Evolutionary conservation across 2,329 filamentous ascomycete genomes (phyloP).

Genomic region (Zymoseptoria crescenta): DNA sequence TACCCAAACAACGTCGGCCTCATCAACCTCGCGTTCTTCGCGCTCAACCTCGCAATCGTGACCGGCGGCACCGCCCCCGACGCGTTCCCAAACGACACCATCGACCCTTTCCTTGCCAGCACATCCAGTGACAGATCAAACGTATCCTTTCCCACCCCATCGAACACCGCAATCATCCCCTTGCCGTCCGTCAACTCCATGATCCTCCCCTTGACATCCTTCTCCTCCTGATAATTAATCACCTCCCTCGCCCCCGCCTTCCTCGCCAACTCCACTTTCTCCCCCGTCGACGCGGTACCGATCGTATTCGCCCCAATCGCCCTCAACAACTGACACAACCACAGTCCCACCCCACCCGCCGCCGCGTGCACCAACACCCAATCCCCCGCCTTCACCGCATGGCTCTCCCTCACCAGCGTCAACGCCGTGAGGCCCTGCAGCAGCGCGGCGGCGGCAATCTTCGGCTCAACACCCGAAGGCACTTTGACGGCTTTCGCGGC

Average conservation of each 20-base stretch:
- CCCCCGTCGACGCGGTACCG: conserved; percentile 64
- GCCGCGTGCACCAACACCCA: conserved; percentile 81
- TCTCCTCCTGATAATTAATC: conserved; percentile 58
- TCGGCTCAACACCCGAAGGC: conserved; percentile 53
- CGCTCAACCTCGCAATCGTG: conserved; percentile 50
- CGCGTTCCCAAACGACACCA: conserved; percentile 77
- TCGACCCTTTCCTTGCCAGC: conserved; percentile 66
- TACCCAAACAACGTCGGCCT: conserved; percentile 70
- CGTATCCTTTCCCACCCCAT: conserved; percentile 77
- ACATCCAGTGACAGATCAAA: conserved; percentile 71
- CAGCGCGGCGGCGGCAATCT: conserved; percentile 60
- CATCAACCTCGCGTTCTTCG: conserved; percentile 70
- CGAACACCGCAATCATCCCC: conserved; percentile 72
- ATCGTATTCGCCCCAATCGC: conserved; percentile 69
- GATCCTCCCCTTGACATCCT: conserved; percentile 51
- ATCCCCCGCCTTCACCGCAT: conserved; percentile 63
- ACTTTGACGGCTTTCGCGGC: conserved; percentile 53
- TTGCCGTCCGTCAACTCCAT: conserved; percentile 62
- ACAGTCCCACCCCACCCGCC: conserved; percentile 70
- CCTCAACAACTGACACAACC: conserved; percentile 67
- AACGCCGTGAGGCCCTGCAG: conserved; percentile 79
- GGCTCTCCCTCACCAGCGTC: conserved; percentile 67
- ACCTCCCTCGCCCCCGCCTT: conserved; percentile 63
- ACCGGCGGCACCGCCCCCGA: conserved; percentile 69
- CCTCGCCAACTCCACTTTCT: conserved; percentile 64